phyloP scores from a whole-genome alignment of 2,329 filamentous ascomycete species.

The Moelleriella libera region DNA sequence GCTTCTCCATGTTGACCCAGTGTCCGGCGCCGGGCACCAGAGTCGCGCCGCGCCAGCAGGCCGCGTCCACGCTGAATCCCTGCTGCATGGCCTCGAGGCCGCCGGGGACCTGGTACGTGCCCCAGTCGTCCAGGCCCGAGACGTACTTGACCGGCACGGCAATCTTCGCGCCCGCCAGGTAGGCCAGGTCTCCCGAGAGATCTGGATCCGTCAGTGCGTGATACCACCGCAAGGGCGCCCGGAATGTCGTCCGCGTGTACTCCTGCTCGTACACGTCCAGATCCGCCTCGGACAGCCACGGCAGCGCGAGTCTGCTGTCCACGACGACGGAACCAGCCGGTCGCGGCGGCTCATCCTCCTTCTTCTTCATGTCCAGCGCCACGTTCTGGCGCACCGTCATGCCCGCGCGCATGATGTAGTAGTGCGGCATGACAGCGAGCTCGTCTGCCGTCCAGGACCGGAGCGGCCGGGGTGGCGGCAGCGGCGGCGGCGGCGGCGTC shows the following conservation, averaged over 20 bases:
- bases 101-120: slow-evolving; percentile 52
- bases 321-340: too few species aligned
- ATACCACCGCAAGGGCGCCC: slow-evolving; percentile 56
- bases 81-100: slow-evolving; percentile 30
- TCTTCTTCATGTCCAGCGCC: slow-evolving; percentile 5
- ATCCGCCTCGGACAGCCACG: slow-evolving; percentile 45
- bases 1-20: slow-evolving; percentile 56
- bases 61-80: slow-evolving; percentile 25
- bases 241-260: slow-evolving; percentile 48
- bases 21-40: slow-evolving; percentile 49
- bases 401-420: slow-evolving; percentile 51
- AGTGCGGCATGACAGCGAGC: slow-evolving; percentile 46
- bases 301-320: neutral
- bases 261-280: slow-evolving; percentile 46
- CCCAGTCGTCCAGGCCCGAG: slow-evolving; percentile 51
- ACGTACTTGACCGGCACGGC: slow-evolving; percentile 46
- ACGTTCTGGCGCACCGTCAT: slow-evolving; percentile 46
- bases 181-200: slow-evolving; percentile 4
- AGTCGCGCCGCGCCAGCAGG: slow-evolving; percentile 34
- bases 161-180: slow-evolving; percentile 23
- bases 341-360: too few species aligned
- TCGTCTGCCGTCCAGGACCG: slow-evolving; percentile 40
- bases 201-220: slow-evolving; percentile 34
- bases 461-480: slow-evolving; percentile 35
- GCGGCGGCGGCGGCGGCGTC: too few species aligned